Evolutionary conservation across 306 rosid species (phyloP), one percentile per base, ranked within the genome.

Genomic region (Sesbania bispinosa): DNA sequence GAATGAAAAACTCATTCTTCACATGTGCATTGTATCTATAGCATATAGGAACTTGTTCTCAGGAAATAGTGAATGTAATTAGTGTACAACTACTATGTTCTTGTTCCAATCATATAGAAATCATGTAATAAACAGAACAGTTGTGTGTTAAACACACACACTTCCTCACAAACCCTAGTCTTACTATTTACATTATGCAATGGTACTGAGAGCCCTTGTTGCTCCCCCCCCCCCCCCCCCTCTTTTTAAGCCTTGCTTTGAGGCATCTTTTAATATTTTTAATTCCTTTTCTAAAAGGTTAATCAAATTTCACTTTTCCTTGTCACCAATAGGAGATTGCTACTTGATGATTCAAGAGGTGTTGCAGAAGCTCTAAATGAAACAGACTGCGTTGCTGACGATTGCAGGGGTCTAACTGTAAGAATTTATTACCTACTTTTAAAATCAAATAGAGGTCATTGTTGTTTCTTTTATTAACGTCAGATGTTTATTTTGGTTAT

Each of bases 311-410:
- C 41, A 26, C 29, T 30, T 35, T 76, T 76, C 67, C 62, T 29
- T 63, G 30, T 61, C 54, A 64, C 16, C 70, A 76, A 76, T 74
- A 94, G 99, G 97, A 88, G 99, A 80, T 77, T 91, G 60, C 70
- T 94, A 45, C 94, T 87, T 73, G 99, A 94, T 85, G 99, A 94
- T 85, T 83, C 93, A 26, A 91, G 78, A 88, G 97, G 97, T 73
- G 99, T 94, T 71, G 96, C 61, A 5, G 99, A 94, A 83, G 95
- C 95, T 72, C 68, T 94, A 38, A 94, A 91, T 82, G 97, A 94
- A 86, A 91, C 96, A 13, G 93, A 86, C 66, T 94, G 99, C 67
- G 80, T 94, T 54, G 68, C 15, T 35, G 69, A 82, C 30, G 75
- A 86, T 54, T 94, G 99, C 85, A 78, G 63, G 70, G 99, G 99